Evolutionary conservation across 2,329 filamentous ascomycete genomes (phyloP), one percentile per base, ranked within the genome.

Genomic region (Elsinoe ampelina): DNA sequence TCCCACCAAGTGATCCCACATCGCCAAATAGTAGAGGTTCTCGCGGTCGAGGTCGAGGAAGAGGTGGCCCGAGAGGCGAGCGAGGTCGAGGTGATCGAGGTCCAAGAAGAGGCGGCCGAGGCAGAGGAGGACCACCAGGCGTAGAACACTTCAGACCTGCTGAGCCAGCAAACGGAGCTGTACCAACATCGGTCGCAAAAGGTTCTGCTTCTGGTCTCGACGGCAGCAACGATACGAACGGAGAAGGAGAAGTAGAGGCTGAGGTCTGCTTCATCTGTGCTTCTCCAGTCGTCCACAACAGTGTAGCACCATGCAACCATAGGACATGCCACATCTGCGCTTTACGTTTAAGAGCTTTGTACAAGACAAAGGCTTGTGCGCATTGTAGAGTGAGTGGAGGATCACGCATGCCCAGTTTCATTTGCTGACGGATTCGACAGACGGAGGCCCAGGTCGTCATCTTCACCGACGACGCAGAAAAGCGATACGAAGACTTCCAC

Each of bases 231-330:
- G 57, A 52, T 38, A 34, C 50, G 15, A 26, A 30, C 22, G 60
- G 39, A 32, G 63, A 57, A 7, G 70, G 70, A 48, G 65, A 66
- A 54, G 64, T 64, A 35, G 69, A 71, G 56, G 85, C 79, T 22
- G 90, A 96, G 61, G 81, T 96, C 60, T 98, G 93, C 80, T 97
- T 97, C 73, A 98, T 98, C 67, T 98, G 93, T 72, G 92, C 93
- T 57, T 95, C 91, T 62, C 82, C 85, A 1, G 85, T 98, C 48
- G 83, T 87, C 50, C 90, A 97, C 74, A 84, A 89, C 64, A 87
- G 91, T 8, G 83, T 98, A 62, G 84, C 91, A 32, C 92, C 93
- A 17, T 98, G 93, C 73, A 97, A 96, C 71, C 93, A 98, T 73
- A 82, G 88, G 58, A 96, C 92, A 50, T 98, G 93, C 69, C 93